A percentile compares a stretch with the other conserved stretches of the same genome.
Evolutionary conservation across 495 filamentous ascomycete species (phyloP).

Genomic region (Parmelia sp.): DNA sequence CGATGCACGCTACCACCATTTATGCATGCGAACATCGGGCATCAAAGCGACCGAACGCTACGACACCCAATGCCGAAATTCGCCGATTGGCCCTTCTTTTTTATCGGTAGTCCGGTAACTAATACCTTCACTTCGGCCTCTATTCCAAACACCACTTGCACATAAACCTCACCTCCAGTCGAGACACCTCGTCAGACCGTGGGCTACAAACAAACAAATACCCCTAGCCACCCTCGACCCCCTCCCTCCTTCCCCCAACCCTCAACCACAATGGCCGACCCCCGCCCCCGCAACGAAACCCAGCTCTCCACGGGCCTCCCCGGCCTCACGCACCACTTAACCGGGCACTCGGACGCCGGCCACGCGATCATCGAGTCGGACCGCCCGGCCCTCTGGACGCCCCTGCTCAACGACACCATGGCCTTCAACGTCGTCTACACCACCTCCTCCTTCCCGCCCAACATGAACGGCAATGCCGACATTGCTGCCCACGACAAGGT

Average conservation of each 20-base stretch:
- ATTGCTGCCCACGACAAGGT: slow-evolving; percentile 32
- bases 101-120: too few species aligned
- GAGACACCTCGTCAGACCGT: too few species aligned
- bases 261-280: slow-evolving; percentile 18
- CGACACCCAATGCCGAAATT: too few species aligned
- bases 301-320: slow-evolving; percentile 22
- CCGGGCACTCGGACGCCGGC: slow-evolving; percentile 35
- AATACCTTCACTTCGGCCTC: too few species aligned
- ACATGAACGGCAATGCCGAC: slow-evolving; percentile 48
- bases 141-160: too few species aligned
- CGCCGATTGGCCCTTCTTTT: too few species aligned
- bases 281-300: slow-evolving; percentile 16
- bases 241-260: slow-evolving; percentile 25
- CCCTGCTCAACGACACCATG: slow-evolving; percentile 26
- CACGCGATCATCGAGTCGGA: slow-evolving; percentile 31
- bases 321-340: slow-evolving; percentile 33
- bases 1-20: too few species aligned
- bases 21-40: too few species aligned
- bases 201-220: too few species aligned
- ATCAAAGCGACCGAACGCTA: background rate
- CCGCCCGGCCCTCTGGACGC: slow-evolving; percentile 21
- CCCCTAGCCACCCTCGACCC: background rate
- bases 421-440: slow-evolving; percentile 37
- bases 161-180: too few species aligned
- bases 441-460: slow-evolving; percentile 44